A percentile compares a stretch with the other conserved stretches of the same genome.
phyloP scores from a whole-genome alignment of 306 rosid species.

The Coriaria nepalensis region DNA sequence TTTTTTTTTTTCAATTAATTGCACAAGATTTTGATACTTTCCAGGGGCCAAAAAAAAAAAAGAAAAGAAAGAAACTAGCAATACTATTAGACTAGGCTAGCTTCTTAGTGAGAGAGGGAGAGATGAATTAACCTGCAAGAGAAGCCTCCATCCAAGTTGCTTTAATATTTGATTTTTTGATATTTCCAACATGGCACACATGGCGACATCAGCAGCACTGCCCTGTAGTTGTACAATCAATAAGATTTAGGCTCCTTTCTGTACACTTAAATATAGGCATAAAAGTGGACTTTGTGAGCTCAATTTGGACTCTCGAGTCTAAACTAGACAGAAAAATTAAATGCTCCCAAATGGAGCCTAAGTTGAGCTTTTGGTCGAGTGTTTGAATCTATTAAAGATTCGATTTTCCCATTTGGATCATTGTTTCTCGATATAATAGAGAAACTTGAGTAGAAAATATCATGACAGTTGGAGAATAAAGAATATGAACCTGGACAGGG shows the following conservation, averaged over 20 bases:
- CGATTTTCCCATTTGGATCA: no score
- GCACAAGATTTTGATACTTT: background rate
- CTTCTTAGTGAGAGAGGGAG: background rate
- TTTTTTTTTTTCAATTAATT: background rate
- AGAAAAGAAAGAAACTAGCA: slow-evolving; percentile 2
- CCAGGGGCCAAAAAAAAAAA: slow-evolving; percentile 1
- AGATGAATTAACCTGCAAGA: slow-evolving; percentile 53
- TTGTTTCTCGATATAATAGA: no score
- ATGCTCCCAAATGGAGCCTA: background rate
- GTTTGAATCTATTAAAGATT: no score
- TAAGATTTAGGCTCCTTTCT: no score
- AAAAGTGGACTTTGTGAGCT: no score
- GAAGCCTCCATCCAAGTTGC: slow-evolving; percentile 90
- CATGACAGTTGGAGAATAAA: slow-evolving; percentile 3
- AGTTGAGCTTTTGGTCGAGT: no score
- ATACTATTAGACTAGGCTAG: no score
- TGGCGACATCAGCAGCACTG: slow-evolving; percentile 97
- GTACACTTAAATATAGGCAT: no score
- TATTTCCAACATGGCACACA: slow-evolving; percentile 96
- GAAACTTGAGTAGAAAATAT: no score
- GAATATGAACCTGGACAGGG: slow-evolving; percentile 67
- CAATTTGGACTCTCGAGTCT: no score
- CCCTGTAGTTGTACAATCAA: slow-evolving; percentile 46
- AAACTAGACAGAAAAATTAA: slow-evolving; percentile 6
- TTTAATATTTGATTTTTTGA: slow-evolving; percentile 40